phyloP scores from a whole-genome alignment of 73 alveolate genomes.

The Tetrahymena borealis region DNA sequence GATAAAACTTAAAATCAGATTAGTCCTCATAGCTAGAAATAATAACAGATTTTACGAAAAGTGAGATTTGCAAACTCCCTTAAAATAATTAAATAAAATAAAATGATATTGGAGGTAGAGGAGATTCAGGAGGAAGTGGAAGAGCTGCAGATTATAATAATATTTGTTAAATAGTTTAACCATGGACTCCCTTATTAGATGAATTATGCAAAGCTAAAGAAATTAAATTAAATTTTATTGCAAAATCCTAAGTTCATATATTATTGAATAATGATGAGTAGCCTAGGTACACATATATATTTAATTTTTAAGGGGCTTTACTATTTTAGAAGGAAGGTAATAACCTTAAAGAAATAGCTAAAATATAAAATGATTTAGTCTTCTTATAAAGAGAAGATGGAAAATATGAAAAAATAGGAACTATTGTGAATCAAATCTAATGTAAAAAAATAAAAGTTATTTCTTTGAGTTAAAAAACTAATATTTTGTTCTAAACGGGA shows the following conservation, averaged over 20 bases:
- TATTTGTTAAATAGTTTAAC: not conserved
- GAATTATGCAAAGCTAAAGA: not conserved
- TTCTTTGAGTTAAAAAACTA: not conserved
- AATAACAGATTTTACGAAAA: too few species aligned
- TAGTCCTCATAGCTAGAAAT: not conserved
- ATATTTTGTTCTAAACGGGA: not conserved
- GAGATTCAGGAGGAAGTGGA: too few species aligned
- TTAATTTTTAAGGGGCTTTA: not conserved
- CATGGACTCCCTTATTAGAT: not conserved
- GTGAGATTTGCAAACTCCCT: too few species aligned
- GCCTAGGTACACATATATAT: not conserved
- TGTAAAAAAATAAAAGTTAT: not conserved
- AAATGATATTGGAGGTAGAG: too few species aligned
- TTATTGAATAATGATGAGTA: not conserved
- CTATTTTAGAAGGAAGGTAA: not conserved
- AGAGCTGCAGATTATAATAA: too few species aligned
- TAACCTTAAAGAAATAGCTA: not conserved
- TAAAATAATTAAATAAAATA: too few species aligned
- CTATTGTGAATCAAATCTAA: not conserved
- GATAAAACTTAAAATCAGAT: not conserved
- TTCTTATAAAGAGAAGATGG: not conserved
- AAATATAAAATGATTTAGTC: not conserved
- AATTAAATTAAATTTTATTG: not conserved
- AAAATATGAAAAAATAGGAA: not conserved
- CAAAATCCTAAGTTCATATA: not conserved